phyloP scores from a whole-genome alignment of 2,329 filamentous ascomycete species.

The Monilinia fructigena region DNA sequence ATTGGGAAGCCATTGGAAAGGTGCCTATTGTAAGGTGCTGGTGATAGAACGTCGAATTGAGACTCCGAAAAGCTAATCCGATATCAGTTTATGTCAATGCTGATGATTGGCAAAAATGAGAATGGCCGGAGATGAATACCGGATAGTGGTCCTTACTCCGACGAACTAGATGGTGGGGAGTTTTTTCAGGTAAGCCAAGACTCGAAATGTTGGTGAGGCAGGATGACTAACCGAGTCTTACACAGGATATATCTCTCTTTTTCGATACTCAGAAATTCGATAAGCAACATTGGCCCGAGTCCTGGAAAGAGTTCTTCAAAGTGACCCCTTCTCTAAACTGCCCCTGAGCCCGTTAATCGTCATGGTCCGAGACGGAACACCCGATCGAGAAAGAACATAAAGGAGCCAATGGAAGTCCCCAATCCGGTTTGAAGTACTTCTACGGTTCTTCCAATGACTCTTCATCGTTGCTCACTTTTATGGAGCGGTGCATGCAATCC shows the following conservation, averaged over 20 bases:
- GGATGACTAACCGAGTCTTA: neutral
- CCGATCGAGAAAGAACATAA: neutral
- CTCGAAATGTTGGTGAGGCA: neutral
- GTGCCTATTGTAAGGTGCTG: slow-evolving; percentile 46
- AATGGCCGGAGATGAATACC: slow-evolving; percentile 18
- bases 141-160: slow-evolving; percentile 25
- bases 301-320: slow-evolving; percentile 32
- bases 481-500: slow-evolving; percentile 52
- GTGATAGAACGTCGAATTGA: neutral
- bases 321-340: slow-evolving; percentile 31
- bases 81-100: slow-evolving; percentile 30
- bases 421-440: slow-evolving; percentile 32
- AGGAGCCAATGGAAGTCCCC: neutral
- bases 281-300: slow-evolving; percentile 29
- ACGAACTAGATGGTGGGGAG: slow-evolving; percentile 31
- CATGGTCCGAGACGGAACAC: slow-evolving; percentile 10
- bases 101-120: slow-evolving; percentile 31
- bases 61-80: slow-evolving; percentile 19
- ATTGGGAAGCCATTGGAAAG: slow-evolving; percentile 50
- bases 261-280: slow-evolving; percentile 31
- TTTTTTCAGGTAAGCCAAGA: slow-evolving; percentile 30
- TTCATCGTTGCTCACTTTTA: slow-evolving; percentile 36
- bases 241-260: slow-evolving; percentile 36
- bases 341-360: neutral
- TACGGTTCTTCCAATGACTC: slow-evolving; percentile 43